Evolutionary conservation across 106 monocot genomes (phyloP), one percentile per base, ranked within the genome.

Genomic region (Allium fistulosum): DNA sequence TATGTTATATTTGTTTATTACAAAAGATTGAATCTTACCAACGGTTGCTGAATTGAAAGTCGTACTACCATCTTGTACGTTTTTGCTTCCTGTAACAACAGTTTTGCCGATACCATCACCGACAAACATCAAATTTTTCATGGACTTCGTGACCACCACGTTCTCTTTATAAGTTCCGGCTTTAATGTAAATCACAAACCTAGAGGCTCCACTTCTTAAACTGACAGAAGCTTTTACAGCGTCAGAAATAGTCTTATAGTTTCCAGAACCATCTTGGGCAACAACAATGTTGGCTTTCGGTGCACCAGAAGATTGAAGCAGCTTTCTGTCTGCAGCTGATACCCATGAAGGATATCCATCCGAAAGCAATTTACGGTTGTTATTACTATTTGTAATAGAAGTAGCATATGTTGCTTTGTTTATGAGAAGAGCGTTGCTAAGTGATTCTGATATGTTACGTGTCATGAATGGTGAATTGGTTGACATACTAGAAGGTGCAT

Each of bases 201-300:
- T 37, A 37, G 37, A 37, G 37, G 37, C 37, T 4, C 37, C 37
- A 17, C 69, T 59, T 2, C 53, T 55, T 9, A 16, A 58, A 1
- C 60, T 69, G 7, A 51, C 48, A 5, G 71, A 37, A 7, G 68
- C 51, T 1, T 70, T 71, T 8, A 72, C 58, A 0, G 63, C 73
- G 7, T 74, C 74, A 4, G 65, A 58, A 15, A 81, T 76, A 15
- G 72, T 76, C 15, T 8, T 55, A 6, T 55, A 55, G 15, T 55
- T 61, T 16, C 72, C 72, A 12, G 72, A 72, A 26, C 72, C 72
- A 46, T 72, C 72, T 26, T 72, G 62, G 1, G 72, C 72, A 62
- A 72, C 72, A 49, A 72, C 63, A 17, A 72, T 15, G n/a, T 64
- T 8, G 7, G 72, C 63, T 2, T 72, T 63, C 45, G 64, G 63